A percentile compares a stretch with the other conserved stretches of the same genome.
These are phyloP conservation scores for Lactifluus volemus DNA, from an alignment of 768 basidiomycete species.

Conservation along the genomic window DNA sequence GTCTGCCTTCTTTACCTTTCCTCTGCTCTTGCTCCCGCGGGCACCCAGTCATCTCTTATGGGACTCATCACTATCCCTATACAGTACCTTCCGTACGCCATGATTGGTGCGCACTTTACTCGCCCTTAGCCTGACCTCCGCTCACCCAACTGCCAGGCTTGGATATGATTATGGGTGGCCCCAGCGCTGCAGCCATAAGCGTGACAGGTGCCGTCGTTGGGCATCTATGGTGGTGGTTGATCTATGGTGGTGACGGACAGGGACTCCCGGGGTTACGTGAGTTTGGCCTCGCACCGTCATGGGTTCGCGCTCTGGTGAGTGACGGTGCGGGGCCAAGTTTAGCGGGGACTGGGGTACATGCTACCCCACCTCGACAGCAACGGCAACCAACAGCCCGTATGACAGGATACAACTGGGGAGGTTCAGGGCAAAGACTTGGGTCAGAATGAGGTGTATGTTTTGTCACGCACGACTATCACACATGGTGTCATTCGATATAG, in stretches of 20 bases:
- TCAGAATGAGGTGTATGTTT: no score
- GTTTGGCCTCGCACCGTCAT: conserved; percentile 30
- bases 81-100: conserved; percentile 62
- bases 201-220: conserved; percentile 70
- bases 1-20: conserved; percentile 61
- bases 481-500: not conserved
- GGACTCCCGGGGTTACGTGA: conserved; percentile 43
- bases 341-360: conserved; percentile 43
- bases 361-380: conserved; percentile 42
- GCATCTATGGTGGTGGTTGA: conserved; percentile 73
- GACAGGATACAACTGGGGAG: conserved; percentile 44
- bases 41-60: conserved; percentile 63
- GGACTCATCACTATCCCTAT: conserved; percentile 71
- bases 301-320: conserved; percentile 19
- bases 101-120: conserved; percentile 36
- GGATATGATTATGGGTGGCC: conserved; percentile 60
- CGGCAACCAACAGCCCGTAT: conserved; percentile 18
- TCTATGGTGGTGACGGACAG: conserved; percentile 52
- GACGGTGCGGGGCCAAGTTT: conserved; percentile 29
- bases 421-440: conserved; percentile 41
- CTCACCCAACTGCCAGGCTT: conserved; percentile 26
- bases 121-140: not conserved
- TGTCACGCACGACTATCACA: not conserved
- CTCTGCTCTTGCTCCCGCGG: conserved; percentile 55
- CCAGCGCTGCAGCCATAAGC: conserved; percentile 42